phyloP scores from a whole-genome alignment of 441 rosid genomes.

The Viola pubescens region DNA sequence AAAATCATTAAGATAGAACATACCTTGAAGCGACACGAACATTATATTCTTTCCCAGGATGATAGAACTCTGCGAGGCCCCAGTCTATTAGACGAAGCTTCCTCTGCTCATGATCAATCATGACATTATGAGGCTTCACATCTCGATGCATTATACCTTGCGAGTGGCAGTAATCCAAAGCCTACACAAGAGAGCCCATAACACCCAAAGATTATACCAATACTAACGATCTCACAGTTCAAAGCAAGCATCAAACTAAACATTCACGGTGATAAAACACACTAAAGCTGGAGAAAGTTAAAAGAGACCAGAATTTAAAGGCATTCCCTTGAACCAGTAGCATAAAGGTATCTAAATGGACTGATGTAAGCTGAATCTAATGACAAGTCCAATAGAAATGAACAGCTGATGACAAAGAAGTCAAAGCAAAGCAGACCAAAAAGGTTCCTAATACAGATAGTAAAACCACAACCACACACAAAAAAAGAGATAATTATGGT shows the following conservation, averaged over 20 bases:
- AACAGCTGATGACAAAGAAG: too few species aligned
- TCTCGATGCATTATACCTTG: constrained; percentile 99
- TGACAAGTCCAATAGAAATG: too few species aligned
- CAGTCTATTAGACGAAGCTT: constrained; percentile 94
- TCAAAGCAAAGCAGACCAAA: too few species aligned
- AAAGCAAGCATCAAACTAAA: neutral
- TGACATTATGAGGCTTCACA: constrained; percentile 97
- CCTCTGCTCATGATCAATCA: constrained; percentile 96
- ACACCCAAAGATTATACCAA: constrained; percentile 3
- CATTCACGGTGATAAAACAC: too few species aligned
- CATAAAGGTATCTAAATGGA: too few species aligned
- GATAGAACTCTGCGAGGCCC: constrained; percentile 98
- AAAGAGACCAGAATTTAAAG: too few species aligned
- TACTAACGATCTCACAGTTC: neutral
- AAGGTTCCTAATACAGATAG: too few species aligned
- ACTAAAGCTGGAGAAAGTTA: too few species aligned
- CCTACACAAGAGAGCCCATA: constrained; percentile 35
- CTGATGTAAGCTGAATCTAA: too few species aligned
- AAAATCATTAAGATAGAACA: constrained; percentile 12
- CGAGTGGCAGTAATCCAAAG: constrained; percentile 92
- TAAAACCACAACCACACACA: too few species aligned
- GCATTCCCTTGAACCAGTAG: too few species aligned
- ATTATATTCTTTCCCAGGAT: constrained; percentile 93
- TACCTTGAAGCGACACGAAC: constrained; percentile 98
- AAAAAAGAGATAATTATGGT: too few species aligned